These are phyloP conservation scores for Breynia disticha DNA, from an alignment of 441 rosid genomes.

Conservation along the genomic window DNA sequence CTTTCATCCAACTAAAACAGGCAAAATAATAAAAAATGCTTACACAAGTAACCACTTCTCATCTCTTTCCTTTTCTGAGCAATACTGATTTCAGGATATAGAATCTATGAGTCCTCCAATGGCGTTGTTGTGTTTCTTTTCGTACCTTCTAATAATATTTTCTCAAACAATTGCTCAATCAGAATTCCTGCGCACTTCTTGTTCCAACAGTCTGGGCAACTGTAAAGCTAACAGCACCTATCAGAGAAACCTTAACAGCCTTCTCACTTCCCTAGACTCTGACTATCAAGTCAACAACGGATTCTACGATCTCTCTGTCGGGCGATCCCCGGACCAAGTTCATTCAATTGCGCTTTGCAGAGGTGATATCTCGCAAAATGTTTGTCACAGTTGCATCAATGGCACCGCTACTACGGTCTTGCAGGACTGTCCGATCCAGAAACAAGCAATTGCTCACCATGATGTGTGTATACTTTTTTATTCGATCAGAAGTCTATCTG, in stretches of 20 bases:
- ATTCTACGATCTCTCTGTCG: slow-evolving; percentile 15
- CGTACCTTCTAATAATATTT: too few species aligned
- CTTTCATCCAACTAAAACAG: too few species aligned
- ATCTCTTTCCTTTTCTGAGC: too few species aligned
- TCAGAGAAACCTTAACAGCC: slow-evolving; percentile 10
- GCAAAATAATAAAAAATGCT: too few species aligned
- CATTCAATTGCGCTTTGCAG: slow-evolving; percentile 15
- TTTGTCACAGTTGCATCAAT: slow-evolving; percentile 13
- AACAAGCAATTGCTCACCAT: slow-evolving; percentile 12
- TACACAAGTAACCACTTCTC: too few species aligned
- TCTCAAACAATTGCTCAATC: too few species aligned
- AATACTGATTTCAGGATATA: too few species aligned
- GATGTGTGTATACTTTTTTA: slow-evolving; percentile 18
- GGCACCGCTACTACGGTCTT: background rate
- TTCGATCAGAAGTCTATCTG: slow-evolving; percentile 4
- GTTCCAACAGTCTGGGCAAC: too few species aligned
- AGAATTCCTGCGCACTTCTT: too few species aligned
- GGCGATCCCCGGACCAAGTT: slow-evolving; percentile 3
- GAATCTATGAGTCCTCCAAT: too few species aligned
- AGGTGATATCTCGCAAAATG: slow-evolving; percentile 10
- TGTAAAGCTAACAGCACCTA: slow-evolving; percentile 9
- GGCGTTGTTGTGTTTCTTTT: too few species aligned
- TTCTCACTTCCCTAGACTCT: slow-evolving; percentile 8
- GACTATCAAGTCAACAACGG: slow-evolving; percentile 1
- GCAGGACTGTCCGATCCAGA: slow-evolving; percentile 5